Percentiles rank a stretch among this genome's conserved stretches.
phyloP scores from a whole-genome alignment of 148 eudicot species.

The Rhododendron henanense region DNA sequence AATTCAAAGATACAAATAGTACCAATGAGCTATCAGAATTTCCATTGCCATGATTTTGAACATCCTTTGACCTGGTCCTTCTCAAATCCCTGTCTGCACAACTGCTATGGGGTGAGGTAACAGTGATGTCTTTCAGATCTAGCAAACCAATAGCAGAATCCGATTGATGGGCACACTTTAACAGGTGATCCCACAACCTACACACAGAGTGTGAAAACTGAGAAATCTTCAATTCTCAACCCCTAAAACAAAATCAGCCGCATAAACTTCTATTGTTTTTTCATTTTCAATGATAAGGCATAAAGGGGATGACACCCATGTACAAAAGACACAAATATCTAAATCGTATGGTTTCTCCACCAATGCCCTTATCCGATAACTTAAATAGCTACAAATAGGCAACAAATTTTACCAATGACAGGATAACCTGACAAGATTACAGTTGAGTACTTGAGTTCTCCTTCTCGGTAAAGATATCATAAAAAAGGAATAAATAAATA shows the following conservation, averaged over 20 bases:
- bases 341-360: not conserved
- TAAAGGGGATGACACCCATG: not conserved
- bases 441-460: not conserved
- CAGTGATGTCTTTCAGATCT: slow-evolving; percentile 9
- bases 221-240: not conserved
- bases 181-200: slow-evolving; percentile 43
- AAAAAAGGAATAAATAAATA: not conserved
- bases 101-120: not conserved
- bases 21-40: slow-evolving; percentile 20
- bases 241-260: not conserved
- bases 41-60: slow-evolving; percentile 3
- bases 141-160: slow-evolving; percentile 7
- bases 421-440: not conserved
- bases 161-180: slow-evolving; percentile 19
- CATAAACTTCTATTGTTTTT: not conserved
- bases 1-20: not conserved
- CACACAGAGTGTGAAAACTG: slow-evolving; percentile 2
- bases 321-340: not conserved
- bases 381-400: not conserved
- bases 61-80: slow-evolving; percentile 11
- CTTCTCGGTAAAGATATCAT: not conserved
- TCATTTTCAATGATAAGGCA: not conserved
- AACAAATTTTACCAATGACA: not conserved
- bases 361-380: not conserved
- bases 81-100: slow-evolving; percentile 13